phyloP scores from a whole-genome alignment of 371 early-diverging fungal species.

The Rhizomucor miehei region DNA sequence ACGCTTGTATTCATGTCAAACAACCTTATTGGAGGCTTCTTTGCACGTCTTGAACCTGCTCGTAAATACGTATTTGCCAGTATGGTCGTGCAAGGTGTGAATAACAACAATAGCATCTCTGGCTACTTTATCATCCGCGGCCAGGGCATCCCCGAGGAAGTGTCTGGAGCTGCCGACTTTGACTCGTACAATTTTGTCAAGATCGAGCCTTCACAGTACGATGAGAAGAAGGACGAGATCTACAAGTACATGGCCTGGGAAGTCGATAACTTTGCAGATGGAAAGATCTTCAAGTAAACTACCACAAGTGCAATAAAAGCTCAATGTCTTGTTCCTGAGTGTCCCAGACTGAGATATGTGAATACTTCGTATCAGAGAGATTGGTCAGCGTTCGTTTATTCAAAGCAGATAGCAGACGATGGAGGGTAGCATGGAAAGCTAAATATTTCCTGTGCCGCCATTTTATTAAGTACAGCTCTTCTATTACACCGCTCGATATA shows the following conservation, averaged over 20 bases:
- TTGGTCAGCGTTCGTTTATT: too few relatives aligned
- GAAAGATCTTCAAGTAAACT: conserved; percentile 35
- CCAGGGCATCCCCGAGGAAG: conserved; percentile 80
- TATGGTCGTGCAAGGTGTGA: conserved; percentile 81
- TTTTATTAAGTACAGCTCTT: too few relatives aligned
- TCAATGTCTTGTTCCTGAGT: too few relatives aligned
- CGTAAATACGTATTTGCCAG: conserved; percentile 96
- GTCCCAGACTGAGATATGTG: too few relatives aligned
- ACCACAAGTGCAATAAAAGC: too few relatives aligned
- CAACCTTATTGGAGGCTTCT: conserved; percentile 92
- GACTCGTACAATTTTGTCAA: conserved; percentile 82
- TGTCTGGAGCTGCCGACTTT: conserved; percentile 88
- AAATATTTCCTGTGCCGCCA: too few relatives aligned
- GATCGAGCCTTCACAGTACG: conserved; percentile 68
- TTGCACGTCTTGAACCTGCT: conserved; percentile 88
- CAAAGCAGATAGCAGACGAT: too few relatives aligned
- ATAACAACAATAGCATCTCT: conserved; percentile 86
- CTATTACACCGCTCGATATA: too few relatives aligned
- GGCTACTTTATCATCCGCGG: conserved; percentile 96
- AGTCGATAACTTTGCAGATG: conserved; percentile 45
- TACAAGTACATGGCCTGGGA: conserved; percentile 50
- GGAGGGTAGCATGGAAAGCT: too few relatives aligned
- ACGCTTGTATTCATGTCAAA: conserved; percentile 80
- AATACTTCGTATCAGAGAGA: too few relatives aligned
- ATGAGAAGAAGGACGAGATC: conserved; percentile 49